These are phyloP conservation scores for Zygotorulaspora danielsina DNA, from an alignment of 805 yeast genomes.

Conservation along the genomic window DNA sequence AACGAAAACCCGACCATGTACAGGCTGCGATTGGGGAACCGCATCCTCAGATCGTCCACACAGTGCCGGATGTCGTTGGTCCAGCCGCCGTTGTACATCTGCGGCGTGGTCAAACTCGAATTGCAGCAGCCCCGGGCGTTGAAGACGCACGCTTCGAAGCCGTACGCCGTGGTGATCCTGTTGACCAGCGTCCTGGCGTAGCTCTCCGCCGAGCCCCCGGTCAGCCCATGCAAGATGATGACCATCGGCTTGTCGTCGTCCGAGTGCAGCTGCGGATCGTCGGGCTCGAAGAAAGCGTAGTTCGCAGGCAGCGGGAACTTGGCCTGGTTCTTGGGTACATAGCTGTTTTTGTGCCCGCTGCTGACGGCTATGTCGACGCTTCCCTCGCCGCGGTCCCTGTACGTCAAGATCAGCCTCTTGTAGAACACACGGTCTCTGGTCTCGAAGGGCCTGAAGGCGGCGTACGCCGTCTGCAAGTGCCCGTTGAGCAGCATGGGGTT, in stretches of 20 bases:
- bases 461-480: conserved; percentile 63
- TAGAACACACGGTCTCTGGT: conserved; percentile 52
- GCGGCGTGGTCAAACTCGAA: conserved; percentile 62
- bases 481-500: conserved; percentile 62
- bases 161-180: conserved; percentile 33
- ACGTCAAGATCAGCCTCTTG: conserved; percentile 52
- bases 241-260: conserved; percentile 52
- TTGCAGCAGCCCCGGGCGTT: conserved; percentile 77
- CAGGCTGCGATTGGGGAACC: conserved; percentile 60
- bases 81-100: conserved; percentile 66
- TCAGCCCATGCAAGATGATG: conserved; percentile 68
- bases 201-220: conserved; percentile 82
- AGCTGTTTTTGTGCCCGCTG: conserved; percentile 26
- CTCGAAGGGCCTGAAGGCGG: conserved; percentile 47
- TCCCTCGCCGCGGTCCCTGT: conserved; percentile 61
- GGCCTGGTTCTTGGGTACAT: conserved; percentile 38
- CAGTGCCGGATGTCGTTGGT: conserved; percentile 62
- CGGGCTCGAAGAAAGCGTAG: conserved; percentile 32
- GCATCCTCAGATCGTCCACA: conserved; percentile 45
- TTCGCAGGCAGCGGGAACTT: conserved; percentile 22
- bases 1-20: conserved; percentile 75
- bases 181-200: conserved; percentile 59
- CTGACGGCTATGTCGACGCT: conserved; percentile 62
- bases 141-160: conserved; percentile 64
- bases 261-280: conserved; percentile 38